Conservation (phyloP, 805 yeast genomes). For the Clavispora carvajalis region DNA sequence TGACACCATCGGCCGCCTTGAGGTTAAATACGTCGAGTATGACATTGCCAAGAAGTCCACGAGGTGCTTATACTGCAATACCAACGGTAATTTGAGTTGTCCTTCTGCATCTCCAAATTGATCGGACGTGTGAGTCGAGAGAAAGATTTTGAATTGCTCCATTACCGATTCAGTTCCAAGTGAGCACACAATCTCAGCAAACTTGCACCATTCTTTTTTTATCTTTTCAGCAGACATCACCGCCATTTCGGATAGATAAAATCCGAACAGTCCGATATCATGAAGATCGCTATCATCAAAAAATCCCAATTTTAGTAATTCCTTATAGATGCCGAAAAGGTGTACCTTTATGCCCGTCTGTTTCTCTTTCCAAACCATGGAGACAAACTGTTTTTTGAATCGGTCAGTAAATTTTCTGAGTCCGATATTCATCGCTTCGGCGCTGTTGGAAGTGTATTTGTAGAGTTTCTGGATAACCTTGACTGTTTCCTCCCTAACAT, state of each 20-base stretch:
- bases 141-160: conserved; percentile 28
- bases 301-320: conserved; percentile 55
- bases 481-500: conserved; percentile 62
- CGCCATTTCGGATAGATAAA: conserved; percentile 7
- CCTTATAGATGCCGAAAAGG: conserved; percentile 48
- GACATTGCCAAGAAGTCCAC: conserved; percentile 12
- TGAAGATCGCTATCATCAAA: conserved; percentile 51
- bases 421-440: conserved; percentile 44
- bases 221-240: conserved; percentile 17
- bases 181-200: conserved; percentile 41
- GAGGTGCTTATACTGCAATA: conserved; percentile 19
- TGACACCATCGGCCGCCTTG: conserved; percentile 2
- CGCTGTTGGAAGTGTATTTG: conserved; percentile 18
- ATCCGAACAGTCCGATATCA: conserved; percentile 19
- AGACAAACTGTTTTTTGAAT: conserved; percentile 59
- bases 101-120: conserved; percentile 20
- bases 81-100: conserved; percentile 16
- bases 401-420: conserved; percentile 75
- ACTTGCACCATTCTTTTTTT: conserved; percentile 47
- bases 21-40: conserved; percentile 2
- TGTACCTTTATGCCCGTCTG: conserved; percentile 51
- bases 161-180: conserved; percentile 33
- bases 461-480: conserved; percentile 49
- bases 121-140: conserved; percentile 23
- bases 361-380: conserved; percentile 43